Evolutionary conservation across 2,329 filamentous ascomycete species (phyloP), one percentile per base, ranked within the genome.

Genomic region (Verticillium dahliae): DNA sequence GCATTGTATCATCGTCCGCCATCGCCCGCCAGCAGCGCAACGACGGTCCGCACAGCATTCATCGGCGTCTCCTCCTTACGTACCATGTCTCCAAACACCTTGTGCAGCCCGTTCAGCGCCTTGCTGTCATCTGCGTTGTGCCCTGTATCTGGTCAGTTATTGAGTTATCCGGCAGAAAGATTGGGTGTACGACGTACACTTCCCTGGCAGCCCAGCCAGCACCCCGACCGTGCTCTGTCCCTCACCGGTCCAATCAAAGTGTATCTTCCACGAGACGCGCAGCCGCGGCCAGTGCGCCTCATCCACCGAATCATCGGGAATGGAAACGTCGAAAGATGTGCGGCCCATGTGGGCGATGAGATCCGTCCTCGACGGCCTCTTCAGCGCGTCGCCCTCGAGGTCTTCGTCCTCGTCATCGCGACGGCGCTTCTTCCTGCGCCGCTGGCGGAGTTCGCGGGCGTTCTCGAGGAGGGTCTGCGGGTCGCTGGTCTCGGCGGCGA

Each of bases 161-260:
- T n/a, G 15, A 15, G 31, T 11, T 11, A n/a, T 3, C 15, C 61
- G 18, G 60, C 58, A 56, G 22, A 10, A 4, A 3, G 6, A 9
- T 22, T 33, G 39, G 27, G 4, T 27, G 27, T 27, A 27, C 35
- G 18, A 82, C 87, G 81, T 73, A 90, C 88, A 91, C 69, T 83
- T 84, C 7, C 76, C 78, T 0, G 88, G 88, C 50, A 86, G 75
- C 4, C 82, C 81, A 2, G 85, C 75, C 64, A 84, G 70, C 11
- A 87, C 76, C 4, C 74, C 75, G 15, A 90, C 73, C 55, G 77
- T 76, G 66, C 83, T 90, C 67, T 83, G 81, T 4, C 86, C 88
- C 69, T 91, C 89, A 6, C 89, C 89, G 0, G 87, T 88, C 88
- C 88, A 91, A 71, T 91, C 88, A 68, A 91, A 90, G 1, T 74